Base-by-base conservation (phyloP, 495 filamentous ascomycete genomes). In the Stereocaulon alpinum region DNA sequence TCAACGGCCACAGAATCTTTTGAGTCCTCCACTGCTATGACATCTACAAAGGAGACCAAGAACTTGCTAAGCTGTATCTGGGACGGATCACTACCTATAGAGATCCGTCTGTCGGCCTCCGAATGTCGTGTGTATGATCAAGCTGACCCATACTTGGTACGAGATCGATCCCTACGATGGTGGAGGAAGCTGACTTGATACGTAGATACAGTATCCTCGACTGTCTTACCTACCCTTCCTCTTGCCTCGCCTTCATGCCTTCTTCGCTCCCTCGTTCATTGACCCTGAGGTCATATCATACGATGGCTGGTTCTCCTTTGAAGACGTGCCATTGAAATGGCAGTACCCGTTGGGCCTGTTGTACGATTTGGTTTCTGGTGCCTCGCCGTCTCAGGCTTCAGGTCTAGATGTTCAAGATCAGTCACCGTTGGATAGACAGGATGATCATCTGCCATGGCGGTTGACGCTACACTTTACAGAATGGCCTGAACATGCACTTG, bases 271-370 rank as follows among this genome's bases (percentile, higher is more conserved):
- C 2, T 87, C 77, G 60, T 79, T 94, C 22, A 95, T 92, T 66
- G 70, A 86, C 55, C 76, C 83, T 0, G 71, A 74, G 24, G 74
- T 76, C 34, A 64, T 73, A n/a, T 70, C 80, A 24, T 75, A 82
- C 42, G 79, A 83, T 42, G 85, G 82, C 29, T 89, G 86, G 86
- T 79, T 89, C 55, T 81, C 81, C 7, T 87, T 85, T 66, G 83
- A 89, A 63, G 77, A 77, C 37, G 83, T 98, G 70, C 84, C 91
- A 65, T 70, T 91, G 75, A 86, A 94, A 83, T 86, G 90, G 86
- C 75, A 96, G 71, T 86, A 95, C 59, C 87, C 92, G 2, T 72
- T 92, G 34, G 93, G 94, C 10, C 77, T 99, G 22, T 80, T 97
- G 30, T 89, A 87, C 68, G 93, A 99, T 70, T 80, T 97, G 14